phyloP scores from a whole-genome alignment of 2,329 filamentous ascomycete genomes.

The Cryoendolithus antarcticus region DNA sequence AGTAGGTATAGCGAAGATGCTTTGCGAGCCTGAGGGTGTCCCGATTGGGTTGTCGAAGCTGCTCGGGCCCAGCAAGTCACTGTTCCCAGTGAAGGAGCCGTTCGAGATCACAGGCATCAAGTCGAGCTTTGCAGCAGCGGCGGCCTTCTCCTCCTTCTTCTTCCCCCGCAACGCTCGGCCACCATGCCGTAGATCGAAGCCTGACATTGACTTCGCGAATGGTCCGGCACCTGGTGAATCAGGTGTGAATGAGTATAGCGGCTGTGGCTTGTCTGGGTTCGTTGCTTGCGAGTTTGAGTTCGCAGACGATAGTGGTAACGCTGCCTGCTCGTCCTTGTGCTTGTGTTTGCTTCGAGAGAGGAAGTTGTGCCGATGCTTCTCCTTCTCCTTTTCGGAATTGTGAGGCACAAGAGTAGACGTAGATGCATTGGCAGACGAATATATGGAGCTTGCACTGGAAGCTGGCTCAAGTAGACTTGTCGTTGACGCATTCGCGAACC shows the following conservation, averaged over 20 bases:
- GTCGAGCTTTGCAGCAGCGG: slow-evolving; percentile 24
- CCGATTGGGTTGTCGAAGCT: slow-evolving; percentile 9
- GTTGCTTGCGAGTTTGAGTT: slow-evolving; percentile 65
- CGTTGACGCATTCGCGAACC: slow-evolving; percentile 55
- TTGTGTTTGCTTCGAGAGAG: slow-evolving; percentile 70
- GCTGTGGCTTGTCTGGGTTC: slow-evolving; percentile 62
- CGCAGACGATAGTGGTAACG: slow-evolving; percentile 61
- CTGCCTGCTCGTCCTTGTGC: slow-evolving; percentile 48
- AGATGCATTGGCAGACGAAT: slow-evolving; percentile 63
- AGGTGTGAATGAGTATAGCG: slow-evolving; percentile 69
- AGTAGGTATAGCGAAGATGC: slow-evolving; percentile 16
- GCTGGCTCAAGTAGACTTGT: slow-evolving; percentile 53
- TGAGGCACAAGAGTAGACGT: slow-evolving; percentile 61
- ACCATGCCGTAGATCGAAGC: slow-evolving; percentile 65
- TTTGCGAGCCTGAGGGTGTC: slow-evolving; percentile 17
- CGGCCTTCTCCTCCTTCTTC: slow-evolving; percentile 41
- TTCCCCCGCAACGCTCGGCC: slow-evolving; percentile 68
- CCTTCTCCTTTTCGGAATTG: slow-evolving; percentile 50
- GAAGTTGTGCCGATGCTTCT: slow-evolving; percentile 65
- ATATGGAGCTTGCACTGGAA: slow-evolving; percentile 49
- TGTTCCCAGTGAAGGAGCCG: slow-evolving; percentile 11
- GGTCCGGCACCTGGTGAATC: slow-evolving; percentile 56
- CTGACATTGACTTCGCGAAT: slow-evolving; percentile 74
- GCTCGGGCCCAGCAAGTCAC: slow-evolving; percentile 12
- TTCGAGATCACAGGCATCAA: slow-evolving; percentile 21